Evolutionary conservation across 1,284 basidiomycete genomes (phyloP), one percentile per base, ranked within the genome.

Genomic region (Melampsora medusae): DNA sequence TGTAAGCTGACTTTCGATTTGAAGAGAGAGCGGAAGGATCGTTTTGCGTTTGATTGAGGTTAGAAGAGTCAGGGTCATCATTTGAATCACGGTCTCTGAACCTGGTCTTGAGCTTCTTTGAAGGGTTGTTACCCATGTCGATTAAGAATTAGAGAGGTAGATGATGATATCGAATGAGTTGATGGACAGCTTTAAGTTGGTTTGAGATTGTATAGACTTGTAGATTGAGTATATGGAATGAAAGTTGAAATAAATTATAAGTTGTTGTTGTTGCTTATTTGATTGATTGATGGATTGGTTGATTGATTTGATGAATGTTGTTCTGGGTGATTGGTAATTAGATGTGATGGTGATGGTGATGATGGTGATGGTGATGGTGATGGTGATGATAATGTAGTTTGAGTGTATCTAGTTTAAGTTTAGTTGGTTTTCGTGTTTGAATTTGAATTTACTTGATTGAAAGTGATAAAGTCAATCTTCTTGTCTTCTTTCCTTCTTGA

Each of bases 81-180:
- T 56, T 60, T 48, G 70, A 49, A 49, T 72, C 70, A 5, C 61
- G 17, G 48, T 72, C 70, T 65, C 70, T 72, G 16, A 65, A 48
- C 25, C 22, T 62, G 16, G 60, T 64, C 35, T 46, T 53, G 28
- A 72, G 42, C 48, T 72, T 72, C 61, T 72, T 72, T 9, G 70
- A 72, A 48, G 59, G 70, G 42, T 72, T 72, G 25, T 64, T 65
- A 28, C 70, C 70, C 70, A 72, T 72, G 5, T 48, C 28, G 17
- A 49, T 19, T n/a, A 38, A n/a, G 19, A 31, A 42, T 64, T 16
- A 33, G 61, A 33, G 5, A n/a, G 31, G 17, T 64, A 19, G 22
- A 28, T 64, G 61, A 42, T 19, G 12, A 42, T 42, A 42, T 42
- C 42, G 42, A 42, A 42, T 64, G 61, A 22, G 38, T 33, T 42